A percentile compares a stretch with the other conserved stretches of the same genome.
Conservation (phyloP, 2,329 filamentous ascomycete genomes). For the Epichloe brachyelytri region DNA sequence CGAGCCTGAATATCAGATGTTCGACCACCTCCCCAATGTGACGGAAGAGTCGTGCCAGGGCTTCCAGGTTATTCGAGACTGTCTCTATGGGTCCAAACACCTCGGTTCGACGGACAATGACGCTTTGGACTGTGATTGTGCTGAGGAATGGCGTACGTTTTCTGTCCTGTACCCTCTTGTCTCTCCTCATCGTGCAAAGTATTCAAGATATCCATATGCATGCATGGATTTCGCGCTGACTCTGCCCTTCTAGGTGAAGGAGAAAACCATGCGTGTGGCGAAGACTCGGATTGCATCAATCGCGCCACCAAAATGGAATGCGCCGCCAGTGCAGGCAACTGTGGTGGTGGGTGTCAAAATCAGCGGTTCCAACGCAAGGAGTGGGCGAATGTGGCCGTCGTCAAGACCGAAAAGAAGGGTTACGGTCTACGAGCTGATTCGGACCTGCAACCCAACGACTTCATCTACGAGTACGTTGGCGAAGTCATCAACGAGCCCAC, state of each 20-base stretch:
- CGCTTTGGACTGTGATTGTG: constrained; percentile 86
- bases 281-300: constrained; percentile 97
- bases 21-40: constrained; percentile 61
- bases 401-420: constrained; percentile 97
- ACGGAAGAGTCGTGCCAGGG: constrained; percentile 61
- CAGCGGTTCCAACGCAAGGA: constrained; percentile 85
- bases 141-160: constrained; percentile 83
- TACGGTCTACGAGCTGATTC: constrained; percentile 77
- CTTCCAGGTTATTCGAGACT: constrained; percentile 74
- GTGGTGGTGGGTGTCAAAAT: constrained; percentile 79
- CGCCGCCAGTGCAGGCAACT: constrained; percentile 63
- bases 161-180: not conserved
- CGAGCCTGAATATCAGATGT: constrained; percentile 51
- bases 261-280: constrained; percentile 76
- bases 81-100: constrained; percentile 82
- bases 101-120: constrained; percentile 86
- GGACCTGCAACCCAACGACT: constrained; percentile 69
- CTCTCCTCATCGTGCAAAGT: not conserved
- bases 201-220: not conserved
- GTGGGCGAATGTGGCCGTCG: constrained; percentile 84
- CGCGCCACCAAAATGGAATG: constrained; percentile 97
- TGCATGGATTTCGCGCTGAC: not conserved
- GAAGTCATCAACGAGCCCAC: constrained; percentile 91
- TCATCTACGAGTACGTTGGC: constrained; percentile 96
- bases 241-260: constrained; percentile 34